Evolutionary conservation across 1,284 basidiomycete species (phyloP).

Genomic region (Inonotus hispidus): DNA sequence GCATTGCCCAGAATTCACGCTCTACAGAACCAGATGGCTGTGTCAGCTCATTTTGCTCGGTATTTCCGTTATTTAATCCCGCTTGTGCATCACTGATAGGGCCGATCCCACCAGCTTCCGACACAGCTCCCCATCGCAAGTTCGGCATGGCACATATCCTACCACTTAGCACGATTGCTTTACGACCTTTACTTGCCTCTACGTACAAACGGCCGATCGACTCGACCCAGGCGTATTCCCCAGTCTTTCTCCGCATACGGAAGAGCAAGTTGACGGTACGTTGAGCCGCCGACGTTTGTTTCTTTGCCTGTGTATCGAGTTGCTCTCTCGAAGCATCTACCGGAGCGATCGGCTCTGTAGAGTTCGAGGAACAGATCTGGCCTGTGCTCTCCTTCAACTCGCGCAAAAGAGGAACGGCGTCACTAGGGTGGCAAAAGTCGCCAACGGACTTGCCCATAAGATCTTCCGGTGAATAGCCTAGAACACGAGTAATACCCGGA

Average conservation of each 20-base stretch:
- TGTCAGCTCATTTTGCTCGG: conserved; percentile 6
- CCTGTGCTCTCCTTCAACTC: conserved; percentile 79
- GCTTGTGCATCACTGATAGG: not conserved
- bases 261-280: conserved; percentile 71
- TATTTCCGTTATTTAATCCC: not conserved
- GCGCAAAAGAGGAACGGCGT: conserved; percentile 86
- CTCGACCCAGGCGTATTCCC: conserved; percentile 81
- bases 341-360: conserved; percentile 9
- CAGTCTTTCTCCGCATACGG: conserved; percentile 61
- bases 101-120: conserved; percentile 38
- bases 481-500: conserved; percentile 65
- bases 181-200: conserved; percentile 85
- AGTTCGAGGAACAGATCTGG: conserved; percentile 18
- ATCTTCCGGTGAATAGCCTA: conserved; percentile 80
- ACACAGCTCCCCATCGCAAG: conserved; percentile 56
- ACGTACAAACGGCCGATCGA: conserved; percentile 80
- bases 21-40: conserved; percentile 15
- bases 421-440: conserved; percentile 83
- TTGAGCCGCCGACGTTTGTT: not conserved
- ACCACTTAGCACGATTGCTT: conserved; percentile 81
- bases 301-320: not conserved
- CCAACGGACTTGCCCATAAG: conserved; percentile 74
- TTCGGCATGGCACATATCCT: conserved; percentile 62
- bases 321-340: conserved; percentile 7
- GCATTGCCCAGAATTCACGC: conserved; percentile 55